Evolutionary conservation across 768 basidiomycete genomes (phyloP).

Genomic region (Pleurotus sapidus): DNA sequence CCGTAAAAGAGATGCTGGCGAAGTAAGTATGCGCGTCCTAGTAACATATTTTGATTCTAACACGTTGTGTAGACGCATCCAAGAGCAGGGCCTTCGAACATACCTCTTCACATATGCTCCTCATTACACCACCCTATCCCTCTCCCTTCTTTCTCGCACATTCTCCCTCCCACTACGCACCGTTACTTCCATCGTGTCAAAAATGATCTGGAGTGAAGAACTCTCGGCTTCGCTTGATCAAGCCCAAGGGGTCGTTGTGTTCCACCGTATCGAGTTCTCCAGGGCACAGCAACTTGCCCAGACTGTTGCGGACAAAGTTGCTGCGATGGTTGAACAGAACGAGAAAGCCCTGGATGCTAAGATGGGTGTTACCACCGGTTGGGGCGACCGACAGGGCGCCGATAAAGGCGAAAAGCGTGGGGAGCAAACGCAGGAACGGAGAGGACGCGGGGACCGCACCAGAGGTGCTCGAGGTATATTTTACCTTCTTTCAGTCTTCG

Average conservation of each 20-base stretch:
- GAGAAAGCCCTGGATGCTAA: slow-evolving; percentile 87
- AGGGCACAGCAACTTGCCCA: slow-evolving; percentile 90
- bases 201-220: slow-evolving; percentile 99
- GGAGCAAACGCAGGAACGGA: slow-evolving; percentile 75
- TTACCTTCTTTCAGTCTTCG: background rate
- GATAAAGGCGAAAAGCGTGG: slow-evolving; percentile 76
- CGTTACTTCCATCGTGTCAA: slow-evolving; percentile 89
- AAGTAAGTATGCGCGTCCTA: slow-evolving; percentile 50
- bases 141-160: slow-evolving; percentile 81
- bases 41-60: background rate
- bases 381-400: slow-evolving; percentile 69
- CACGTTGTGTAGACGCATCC: slow-evolving; percentile 71
- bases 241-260: slow-evolving; percentile 84
- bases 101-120: slow-evolving; percentile 98
- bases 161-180: slow-evolving; percentile 80
- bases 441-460: slow-evolving; percentile 70
- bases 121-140: slow-evolving; percentile 88
- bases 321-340: slow-evolving; percentile 84
- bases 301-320: slow-evolving; percentile 85
- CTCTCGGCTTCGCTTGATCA: slow-evolving; percentile 91
- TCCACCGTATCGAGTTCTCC: slow-evolving; percentile 88
- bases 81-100: slow-evolving; percentile 95
- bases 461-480: slow-evolving; percentile 57
- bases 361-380: slow-evolving; percentile 63
- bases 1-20: slow-evolving; percentile 93